phyloP scores from a whole-genome alignment of 345 rosid genomes.

The Erysimum cheiranthoides region DNA sequence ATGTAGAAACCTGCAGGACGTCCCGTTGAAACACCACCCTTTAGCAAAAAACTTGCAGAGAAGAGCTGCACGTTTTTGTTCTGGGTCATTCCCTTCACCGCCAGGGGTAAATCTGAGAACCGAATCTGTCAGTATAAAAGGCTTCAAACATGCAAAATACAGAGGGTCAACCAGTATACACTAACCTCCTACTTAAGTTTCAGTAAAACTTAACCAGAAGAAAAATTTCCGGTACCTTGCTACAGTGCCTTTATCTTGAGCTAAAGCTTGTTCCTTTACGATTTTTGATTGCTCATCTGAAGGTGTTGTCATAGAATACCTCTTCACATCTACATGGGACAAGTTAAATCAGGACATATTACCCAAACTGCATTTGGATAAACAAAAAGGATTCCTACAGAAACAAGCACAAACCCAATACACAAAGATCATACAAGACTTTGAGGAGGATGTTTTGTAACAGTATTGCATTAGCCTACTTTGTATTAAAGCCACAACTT shows the following conservation, averaged over 20 bases:
- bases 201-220: slow-evolving; percentile 20
- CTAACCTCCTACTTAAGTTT: slow-evolving; percentile 31
- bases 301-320: slow-evolving; percentile 21
- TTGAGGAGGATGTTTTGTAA: neutral
- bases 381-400: neutral
- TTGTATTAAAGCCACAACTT: neutral
- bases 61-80: slow-evolving; percentile 61
- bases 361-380: neutral
- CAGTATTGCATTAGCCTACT: neutral
- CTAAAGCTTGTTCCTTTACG: slow-evolving; percentile 42
- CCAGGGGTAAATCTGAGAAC: slow-evolving; percentile 57
- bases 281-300: slow-evolving; percentile 37
- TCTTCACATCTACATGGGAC: slow-evolving; percentile 55
- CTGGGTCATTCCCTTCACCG: slow-evolving; percentile 37
- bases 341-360: slow-evolving; percentile 5
- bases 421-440: slow-evolving; percentile 3
- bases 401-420: neutral
- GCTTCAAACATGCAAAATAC: slow-evolving; percentile 30
- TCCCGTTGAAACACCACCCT: slow-evolving; percentile 91
- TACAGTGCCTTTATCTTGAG: slow-evolving; percentile 32
- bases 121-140: slow-evolving; percentile 46
- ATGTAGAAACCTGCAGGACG: slow-evolving; percentile 80
- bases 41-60: slow-evolving; percentile 71
- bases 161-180: slow-evolving; percentile 34
- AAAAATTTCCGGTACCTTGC: slow-evolving; percentile 59